Evolutionary conservation across 345 rosid species (phyloP).

Genomic region (Eucalyptus sp.): DNA sequence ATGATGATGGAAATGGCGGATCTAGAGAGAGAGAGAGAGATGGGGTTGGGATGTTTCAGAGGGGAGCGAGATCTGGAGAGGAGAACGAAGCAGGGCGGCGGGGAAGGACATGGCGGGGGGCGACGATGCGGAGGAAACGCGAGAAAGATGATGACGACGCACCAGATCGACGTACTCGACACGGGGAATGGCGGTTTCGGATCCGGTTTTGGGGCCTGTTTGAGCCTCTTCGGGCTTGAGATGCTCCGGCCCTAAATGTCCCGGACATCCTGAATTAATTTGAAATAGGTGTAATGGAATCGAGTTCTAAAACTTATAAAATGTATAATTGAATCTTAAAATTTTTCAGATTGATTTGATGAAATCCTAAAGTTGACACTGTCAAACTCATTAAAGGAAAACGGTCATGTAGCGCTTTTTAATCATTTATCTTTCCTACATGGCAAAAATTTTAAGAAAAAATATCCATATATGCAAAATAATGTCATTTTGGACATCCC

Average conservation of each 20-base stretch:
- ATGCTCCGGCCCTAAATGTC: neutral
- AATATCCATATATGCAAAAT: too few relatives aligned
- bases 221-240: neutral
- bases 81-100: neutral
- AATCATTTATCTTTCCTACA: too few relatives aligned
- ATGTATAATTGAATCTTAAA: too few relatives aligned
- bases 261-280: too few relatives aligned
- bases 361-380: too few relatives aligned
- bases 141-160: neutral
- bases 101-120: neutral
- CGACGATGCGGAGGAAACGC: neutral
- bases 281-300: too few relatives aligned
- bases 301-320: too few relatives aligned
- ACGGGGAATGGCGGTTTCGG: neutral
- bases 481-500: too few relatives aligned
- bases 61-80: neutral
- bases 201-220: neutral
- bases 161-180: neutral
- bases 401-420: too few relatives aligned
- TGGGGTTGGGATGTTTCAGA: neutral
- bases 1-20: neutral
- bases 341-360: too few relatives aligned
- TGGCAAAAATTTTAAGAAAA: too few relatives aligned
- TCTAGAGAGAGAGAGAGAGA: neutral
- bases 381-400: too few relatives aligned